A percentile compares a stretch with the other conserved stretches of the same genome.
These are phyloP conservation scores for Apiospora marii DNA, from an alignment of 2,329 filamentous ascomycete species.

Conservation along the genomic window DNA sequence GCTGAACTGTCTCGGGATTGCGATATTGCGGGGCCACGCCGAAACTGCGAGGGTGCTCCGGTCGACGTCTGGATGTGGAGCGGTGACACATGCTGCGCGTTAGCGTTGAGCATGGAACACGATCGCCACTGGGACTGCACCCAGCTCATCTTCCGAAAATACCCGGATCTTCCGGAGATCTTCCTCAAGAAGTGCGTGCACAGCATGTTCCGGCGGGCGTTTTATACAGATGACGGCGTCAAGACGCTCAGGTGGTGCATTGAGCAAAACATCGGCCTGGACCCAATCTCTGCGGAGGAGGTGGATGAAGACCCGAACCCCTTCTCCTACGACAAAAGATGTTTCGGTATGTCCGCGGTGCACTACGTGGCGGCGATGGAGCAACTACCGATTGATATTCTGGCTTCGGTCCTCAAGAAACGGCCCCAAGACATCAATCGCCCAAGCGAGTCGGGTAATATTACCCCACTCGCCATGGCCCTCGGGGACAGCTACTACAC, in stretches of 20 bases:
- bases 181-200: neutral
- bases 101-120: neutral
- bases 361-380: neutral
- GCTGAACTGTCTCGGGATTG: neutral
- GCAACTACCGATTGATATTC: neutral
- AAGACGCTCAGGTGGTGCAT: neutral
- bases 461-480: neutral
- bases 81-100: neutral
- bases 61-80: neutral
- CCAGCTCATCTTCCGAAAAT: neutral
- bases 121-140: neutral
- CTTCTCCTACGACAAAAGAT: neutral
- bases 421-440: neutral
- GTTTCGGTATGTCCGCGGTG: neutral
- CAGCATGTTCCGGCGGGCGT: neutral
- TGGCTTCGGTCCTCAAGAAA: neutral
- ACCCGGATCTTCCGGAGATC: neutral
- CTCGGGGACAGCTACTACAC: neutral
- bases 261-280: neutral
- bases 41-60: neutral
- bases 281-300: neutral
- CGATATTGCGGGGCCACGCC: neutral
- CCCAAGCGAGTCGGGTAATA: no score
- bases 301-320: neutral
- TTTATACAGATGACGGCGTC: no score